A percentile compares a stretch with the other conserved stretches of the same genome.
Conservation (phyloP, 1,284 basidiomycete species). For the Coriolopsis trogii region DNA sequence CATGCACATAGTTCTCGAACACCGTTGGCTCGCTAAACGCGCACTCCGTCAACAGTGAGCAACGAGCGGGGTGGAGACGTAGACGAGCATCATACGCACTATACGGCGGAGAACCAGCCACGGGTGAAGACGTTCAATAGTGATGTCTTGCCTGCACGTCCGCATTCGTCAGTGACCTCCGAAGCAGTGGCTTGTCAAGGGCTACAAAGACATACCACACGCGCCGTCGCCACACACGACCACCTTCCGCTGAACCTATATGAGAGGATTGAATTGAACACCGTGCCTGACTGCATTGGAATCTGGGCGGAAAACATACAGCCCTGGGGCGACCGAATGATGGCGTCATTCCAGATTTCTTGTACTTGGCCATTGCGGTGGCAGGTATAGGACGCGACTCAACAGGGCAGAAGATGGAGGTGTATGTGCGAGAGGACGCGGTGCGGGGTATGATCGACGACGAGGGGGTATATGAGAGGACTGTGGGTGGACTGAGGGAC, state of each 20-base stretch:
- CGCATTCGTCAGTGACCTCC: conserved; percentile 1
- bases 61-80: too few relatives aligned
- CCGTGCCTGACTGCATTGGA: neutral
- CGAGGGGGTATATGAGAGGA: too few relatives aligned
- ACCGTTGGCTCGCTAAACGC: conserved; percentile 81
- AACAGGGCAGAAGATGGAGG: too few relatives aligned
- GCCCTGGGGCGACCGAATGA: conserved; percentile 32
- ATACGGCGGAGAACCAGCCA: conserved; percentile 87
- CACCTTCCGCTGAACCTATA: conserved; percentile 66
- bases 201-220: conserved; percentile 62
- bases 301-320: conserved; percentile 8
- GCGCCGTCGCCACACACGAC: conserved; percentile 93
- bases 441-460: too few relatives aligned
- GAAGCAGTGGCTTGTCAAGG: neutral
- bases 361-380: conserved; percentile 36
- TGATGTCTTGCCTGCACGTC: conserved; percentile 70
- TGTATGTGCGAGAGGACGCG: too few relatives aligned
- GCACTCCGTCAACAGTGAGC: neutral
- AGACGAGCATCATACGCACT: conserved; percentile 58
- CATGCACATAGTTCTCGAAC: conserved; percentile 93
- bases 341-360: conserved; percentile 29
- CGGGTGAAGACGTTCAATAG: conserved; percentile 84
- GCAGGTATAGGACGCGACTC: too few relatives aligned
- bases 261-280: neutral
- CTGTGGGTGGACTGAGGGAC: neutral